Evolutionary conservation across 176 grass and related monocot genomes (phyloP).

Genomic region (Musa itinerans): DNA sequence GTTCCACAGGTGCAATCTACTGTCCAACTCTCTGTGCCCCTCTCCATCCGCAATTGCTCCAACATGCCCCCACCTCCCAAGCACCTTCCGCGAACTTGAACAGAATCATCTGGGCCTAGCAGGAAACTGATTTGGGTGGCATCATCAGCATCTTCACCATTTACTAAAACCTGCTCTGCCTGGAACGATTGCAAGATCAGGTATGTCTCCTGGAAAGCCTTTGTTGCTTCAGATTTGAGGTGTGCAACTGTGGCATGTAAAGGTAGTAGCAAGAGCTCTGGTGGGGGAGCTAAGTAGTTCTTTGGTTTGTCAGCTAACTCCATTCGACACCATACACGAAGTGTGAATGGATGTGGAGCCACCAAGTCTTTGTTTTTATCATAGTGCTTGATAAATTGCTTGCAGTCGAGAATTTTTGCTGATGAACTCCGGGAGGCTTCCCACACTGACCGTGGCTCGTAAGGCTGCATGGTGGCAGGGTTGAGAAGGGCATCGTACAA

Average conservation of each 20-base stretch:
- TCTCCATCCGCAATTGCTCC: constrained; percentile 49
- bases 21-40: constrained; percentile 54
- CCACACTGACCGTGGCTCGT: constrained; percentile 24
- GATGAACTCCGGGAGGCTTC: constrained; percentile 25
- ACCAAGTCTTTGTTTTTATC: constrained; percentile 29
- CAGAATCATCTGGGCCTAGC: constrained; percentile 27
- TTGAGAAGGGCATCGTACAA: constrained; percentile 38
- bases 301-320: constrained; percentile 29
- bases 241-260: constrained; percentile 46
- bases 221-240: constrained; percentile 42
- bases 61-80: constrained; percentile 22
- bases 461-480: constrained; percentile 43
- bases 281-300: constrained; percentile 34
- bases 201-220: constrained; percentile 46
- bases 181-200: constrained; percentile 46
- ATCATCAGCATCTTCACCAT: constrained; percentile 31
- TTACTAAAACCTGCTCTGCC: constrained; percentile 35
- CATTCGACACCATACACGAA: constrained; percentile 47
- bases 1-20: constrained; percentile 67
- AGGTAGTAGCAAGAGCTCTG: constrained; percentile 40
- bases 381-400: constrained; percentile 69
- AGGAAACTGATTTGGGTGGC: constrained; percentile 48
- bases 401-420: constrained; percentile 50
- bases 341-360: constrained; percentile 28
- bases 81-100: constrained; percentile 33